Evolutionary conservation across 257 asterid species (phyloP).

Genomic region (Penstemon davidsonii): DNA sequence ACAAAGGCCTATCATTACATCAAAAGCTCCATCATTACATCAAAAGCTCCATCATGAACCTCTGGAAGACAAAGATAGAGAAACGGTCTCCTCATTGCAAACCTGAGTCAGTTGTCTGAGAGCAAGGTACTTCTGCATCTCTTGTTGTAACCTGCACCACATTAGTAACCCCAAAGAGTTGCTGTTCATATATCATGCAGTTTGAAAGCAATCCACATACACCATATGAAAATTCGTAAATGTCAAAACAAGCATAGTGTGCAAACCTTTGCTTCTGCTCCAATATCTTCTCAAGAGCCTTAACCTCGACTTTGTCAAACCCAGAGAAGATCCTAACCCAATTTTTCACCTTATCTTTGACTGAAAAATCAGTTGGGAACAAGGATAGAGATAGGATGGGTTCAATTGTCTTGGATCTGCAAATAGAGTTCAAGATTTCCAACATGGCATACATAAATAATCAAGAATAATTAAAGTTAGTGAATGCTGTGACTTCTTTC

Average conservation of each 20-base stretch:
- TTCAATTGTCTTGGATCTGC: slow-evolving; percentile 92
- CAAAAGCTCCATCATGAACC: slow-evolving; percentile 19
- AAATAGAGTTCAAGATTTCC: slow-evolving; percentile 23
- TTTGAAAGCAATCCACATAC: slow-evolving; percentile 10
- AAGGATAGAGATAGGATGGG: slow-evolving; percentile 70
- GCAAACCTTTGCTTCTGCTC: slow-evolving; percentile 95
- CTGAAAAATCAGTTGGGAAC: slow-evolving; percentile 74
- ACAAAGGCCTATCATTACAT: slow-evolving; percentile 30
- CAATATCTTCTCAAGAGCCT: slow-evolving; percentile 93
- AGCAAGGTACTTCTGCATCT: slow-evolving; percentile 83
- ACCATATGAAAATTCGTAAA: slow-evolving; percentile 7
- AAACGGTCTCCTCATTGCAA: slow-evolving; percentile 24
- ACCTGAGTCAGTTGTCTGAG: slow-evolving; percentile 79
- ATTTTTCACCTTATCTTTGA: slow-evolving; percentile 63
- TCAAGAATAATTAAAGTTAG: background rate
- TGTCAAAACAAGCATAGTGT: slow-evolving; percentile 27
- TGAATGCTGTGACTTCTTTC: slow-evolving; percentile 6
- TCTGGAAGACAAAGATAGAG: slow-evolving; percentile 17
- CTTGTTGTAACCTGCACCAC: slow-evolving; percentile 80
- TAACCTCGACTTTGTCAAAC: slow-evolving; percentile 87
- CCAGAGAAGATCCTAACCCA: slow-evolving; percentile 79
- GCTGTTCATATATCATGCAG: slow-evolving; percentile 5
- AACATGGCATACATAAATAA: background rate
- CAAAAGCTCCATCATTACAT: slow-evolving; percentile 25
- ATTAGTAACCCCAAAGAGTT: slow-evolving; percentile 20